Evolutionary conservation across 345 rosid species (phyloP).

Genomic region (Populus nigra): DNA sequence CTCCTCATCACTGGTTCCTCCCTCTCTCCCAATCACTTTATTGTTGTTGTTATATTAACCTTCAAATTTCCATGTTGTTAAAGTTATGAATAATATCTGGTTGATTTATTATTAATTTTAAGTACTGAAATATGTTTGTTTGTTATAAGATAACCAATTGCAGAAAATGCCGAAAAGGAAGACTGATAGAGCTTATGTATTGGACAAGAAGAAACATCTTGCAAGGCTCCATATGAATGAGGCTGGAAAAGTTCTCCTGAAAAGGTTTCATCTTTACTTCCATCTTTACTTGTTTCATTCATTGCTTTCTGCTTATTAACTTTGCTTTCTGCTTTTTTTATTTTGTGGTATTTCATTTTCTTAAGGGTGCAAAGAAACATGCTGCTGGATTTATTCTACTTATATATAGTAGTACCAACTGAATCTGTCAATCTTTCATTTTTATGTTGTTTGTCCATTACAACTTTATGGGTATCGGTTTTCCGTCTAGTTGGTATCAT

Average conservation of each 20-base stretch:
- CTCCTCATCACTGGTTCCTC: slow-evolving; percentile 89
- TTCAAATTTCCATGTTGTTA: not conserved
- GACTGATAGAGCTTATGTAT: slow-evolving; percentile 83
- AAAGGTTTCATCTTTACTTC: slow-evolving; percentile 43
- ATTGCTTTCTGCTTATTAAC: not conserved
- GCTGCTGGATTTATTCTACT: no score
- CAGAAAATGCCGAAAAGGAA: slow-evolving; percentile 97
- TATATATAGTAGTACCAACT: no score
- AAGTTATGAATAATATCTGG: no score
- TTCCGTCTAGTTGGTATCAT: no score
- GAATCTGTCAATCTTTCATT: not conserved
- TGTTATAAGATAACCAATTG: slow-evolving; percentile 83
- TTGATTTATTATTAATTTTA: not conserved
- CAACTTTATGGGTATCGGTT: no score
- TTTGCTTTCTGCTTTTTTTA: not conserved
- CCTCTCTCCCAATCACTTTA: not conserved
- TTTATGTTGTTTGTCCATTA: not conserved
- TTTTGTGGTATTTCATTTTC: no score
- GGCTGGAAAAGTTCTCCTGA: slow-evolving; percentile 82
- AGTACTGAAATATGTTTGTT: slow-evolving; percentile 34
- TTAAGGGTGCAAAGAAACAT: no score
- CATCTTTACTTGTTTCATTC: not conserved
- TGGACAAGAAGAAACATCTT: slow-evolving; percentile 93
- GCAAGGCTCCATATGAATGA: slow-evolving; percentile 71
- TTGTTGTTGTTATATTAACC: not conserved